Percentiles rank a stretch among this genome's conserved stretches.
Evolutionary conservation across 1,139 yeast genomes (phyloP).

Genomic region (Sugiyamaella sp.): DNA sequence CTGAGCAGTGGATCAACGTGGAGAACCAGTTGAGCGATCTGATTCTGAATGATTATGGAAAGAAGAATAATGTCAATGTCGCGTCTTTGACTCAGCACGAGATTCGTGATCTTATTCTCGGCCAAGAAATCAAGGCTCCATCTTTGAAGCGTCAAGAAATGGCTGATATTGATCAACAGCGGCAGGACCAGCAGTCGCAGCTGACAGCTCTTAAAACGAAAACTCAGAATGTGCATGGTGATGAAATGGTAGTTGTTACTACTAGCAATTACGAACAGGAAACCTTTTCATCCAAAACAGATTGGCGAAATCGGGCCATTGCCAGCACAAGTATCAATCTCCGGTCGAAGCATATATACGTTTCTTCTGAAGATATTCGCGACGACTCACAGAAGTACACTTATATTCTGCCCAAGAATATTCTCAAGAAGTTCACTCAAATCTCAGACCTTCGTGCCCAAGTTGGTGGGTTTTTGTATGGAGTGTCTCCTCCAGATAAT

Average conservation of each 20-base stretch:
- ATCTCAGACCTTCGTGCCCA: constrained; percentile 82
- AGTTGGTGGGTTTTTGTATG: constrained; percentile 80
- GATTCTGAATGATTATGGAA: constrained; percentile 82
- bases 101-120: constrained; percentile 89
- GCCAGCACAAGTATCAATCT: constrained; percentile 73
- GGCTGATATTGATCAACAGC: constrained; percentile 71
- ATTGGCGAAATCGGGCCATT: constrained; percentile 90
- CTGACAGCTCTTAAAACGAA: constrained; percentile 81
- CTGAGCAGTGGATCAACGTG: constrained; percentile 90
- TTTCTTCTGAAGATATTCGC: constrained; percentile 60
- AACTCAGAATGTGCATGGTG: constrained; percentile 93
- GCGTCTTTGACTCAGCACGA: constrained; percentile 91
- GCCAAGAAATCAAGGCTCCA: constrained; percentile 92
- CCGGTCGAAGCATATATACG: constrained; percentile 76
- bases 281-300: constrained; percentile 79
- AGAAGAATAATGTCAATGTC: constrained; percentile 81
- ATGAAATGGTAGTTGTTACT: constrained; percentile 90
- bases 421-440: constrained; percentile 75
- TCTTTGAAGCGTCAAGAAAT: constrained; percentile 79
- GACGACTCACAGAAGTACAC: constrained; percentile 61
- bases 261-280: constrained; percentile 88
- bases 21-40: constrained; percentile 88
- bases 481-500: constrained; percentile 72
- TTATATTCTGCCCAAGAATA: constrained; percentile 78
- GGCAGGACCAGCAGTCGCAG: constrained; percentile 47